These are phyloP conservation scores for Coccomyxa sp. DNA, from an alignment of 139 green algal species.

Conservation along the genomic window DNA sequence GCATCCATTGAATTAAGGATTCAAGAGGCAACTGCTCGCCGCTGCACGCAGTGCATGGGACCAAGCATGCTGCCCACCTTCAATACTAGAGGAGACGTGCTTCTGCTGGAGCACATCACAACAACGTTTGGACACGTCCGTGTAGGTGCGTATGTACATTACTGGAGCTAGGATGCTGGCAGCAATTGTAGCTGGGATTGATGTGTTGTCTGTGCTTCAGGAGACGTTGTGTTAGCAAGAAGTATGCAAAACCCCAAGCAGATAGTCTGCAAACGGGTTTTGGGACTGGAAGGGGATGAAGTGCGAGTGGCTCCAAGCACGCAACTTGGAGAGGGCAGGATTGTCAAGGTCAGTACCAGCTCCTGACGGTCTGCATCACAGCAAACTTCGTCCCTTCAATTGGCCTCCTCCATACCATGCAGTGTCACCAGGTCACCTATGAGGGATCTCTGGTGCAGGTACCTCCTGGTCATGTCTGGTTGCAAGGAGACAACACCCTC, in stretches of 20 bases:
- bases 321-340: background rate
- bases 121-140: slow-evolving; percentile 19
- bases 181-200: background rate
- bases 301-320: slow-evolving; percentile 17
- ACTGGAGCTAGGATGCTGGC: background rate
- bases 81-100: slow-evolving; percentile 65
- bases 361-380: background rate
- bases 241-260: slow-evolving; percentile 64
- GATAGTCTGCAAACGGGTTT: slow-evolving; percentile 69
- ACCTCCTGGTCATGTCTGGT: slow-evolving; percentile 68
- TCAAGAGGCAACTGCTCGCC: background rate
- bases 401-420: background rate
- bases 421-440: background rate
- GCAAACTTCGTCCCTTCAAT: background rate
- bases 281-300: slow-evolving; percentile 55
- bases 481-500: slow-evolving; percentile 72
- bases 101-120: slow-evolving; percentile 62
- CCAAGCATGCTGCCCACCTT: slow-evolving; percentile 82
- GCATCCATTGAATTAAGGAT: background rate
- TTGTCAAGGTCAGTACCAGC: background rate
- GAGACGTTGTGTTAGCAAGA: slow-evolving; percentile 62
- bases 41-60: slow-evolving; percentile 53
- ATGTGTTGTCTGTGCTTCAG: slow-evolving; percentile 9
- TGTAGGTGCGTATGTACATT: slow-evolving; percentile 22
- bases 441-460: slow-evolving; percentile 24